Percentiles rank a stretch among this genome's conserved stretches.
Conservation (phyloP, 305 asterid genomes). For the Rubia occidens region DNA sequence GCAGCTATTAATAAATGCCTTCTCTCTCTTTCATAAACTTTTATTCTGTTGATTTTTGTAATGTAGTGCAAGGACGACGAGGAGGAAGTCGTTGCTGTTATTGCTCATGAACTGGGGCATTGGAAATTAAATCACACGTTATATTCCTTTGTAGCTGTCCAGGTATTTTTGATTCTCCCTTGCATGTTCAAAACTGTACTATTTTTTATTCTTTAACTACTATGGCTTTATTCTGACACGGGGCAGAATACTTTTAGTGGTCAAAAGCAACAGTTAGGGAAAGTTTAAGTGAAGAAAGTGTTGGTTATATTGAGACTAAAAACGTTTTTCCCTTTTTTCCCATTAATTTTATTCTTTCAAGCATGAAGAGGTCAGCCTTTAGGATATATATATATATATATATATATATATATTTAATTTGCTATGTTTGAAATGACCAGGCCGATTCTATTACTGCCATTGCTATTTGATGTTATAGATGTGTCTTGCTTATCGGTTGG, state of each 20-base stretch:
- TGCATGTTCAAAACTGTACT: conserved; percentile 3
- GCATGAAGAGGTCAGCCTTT: background rate
- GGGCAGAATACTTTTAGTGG: background rate
- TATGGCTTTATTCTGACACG: background rate
- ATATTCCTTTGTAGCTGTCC: conserved; percentile 88
- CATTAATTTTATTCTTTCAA: background rate
- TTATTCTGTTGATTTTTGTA: conserved; percentile 18
- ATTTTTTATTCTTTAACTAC: background rate
- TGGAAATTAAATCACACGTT: conserved; percentile 95
- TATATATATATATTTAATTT: background rate
- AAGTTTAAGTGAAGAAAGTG: too few relatives aligned
- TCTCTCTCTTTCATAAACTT: background rate
- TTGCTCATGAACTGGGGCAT: conserved; percentile 98
- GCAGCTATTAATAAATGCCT: background rate
- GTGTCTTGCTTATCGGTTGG: background rate
- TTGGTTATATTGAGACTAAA: too few relatives aligned
- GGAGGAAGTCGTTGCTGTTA: conserved; percentile 98
- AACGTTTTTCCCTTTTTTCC: background rate
- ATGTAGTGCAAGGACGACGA: conserved; percentile 87
- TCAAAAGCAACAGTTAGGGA: background rate
- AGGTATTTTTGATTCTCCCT: conserved; percentile 45
- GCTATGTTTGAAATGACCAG: background rate
- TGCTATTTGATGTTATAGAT: background rate
- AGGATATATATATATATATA: background rate
- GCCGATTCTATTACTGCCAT: too few relatives aligned